These are phyloP conservation scores for Amesomyces nigricolor DNA, from an alignment of 2,329 filamentous ascomycete genomes.

Conservation along the genomic window DNA sequence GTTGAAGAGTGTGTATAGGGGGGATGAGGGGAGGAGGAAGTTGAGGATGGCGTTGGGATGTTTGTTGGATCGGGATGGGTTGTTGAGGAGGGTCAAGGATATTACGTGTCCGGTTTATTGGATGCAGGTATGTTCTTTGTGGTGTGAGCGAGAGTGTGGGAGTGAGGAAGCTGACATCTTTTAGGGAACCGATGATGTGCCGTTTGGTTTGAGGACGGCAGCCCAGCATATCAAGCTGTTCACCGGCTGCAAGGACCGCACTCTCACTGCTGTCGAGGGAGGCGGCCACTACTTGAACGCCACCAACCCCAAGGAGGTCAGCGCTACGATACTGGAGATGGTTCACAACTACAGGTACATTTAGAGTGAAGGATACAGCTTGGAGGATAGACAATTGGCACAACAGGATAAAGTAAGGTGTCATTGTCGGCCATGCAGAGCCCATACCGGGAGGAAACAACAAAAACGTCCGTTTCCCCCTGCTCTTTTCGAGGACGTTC, in stretches of 20 bases:
- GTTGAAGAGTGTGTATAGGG: constrained; percentile 42
- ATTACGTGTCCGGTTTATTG: constrained; percentile 48
- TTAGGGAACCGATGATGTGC: constrained; percentile 42
- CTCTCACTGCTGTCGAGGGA: constrained; percentile 38
- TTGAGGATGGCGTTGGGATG: constrained; percentile 41
- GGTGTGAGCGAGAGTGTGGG: background rate
- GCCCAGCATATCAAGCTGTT: constrained; percentile 48
- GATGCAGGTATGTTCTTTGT: constrained; percentile 40
- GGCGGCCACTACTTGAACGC: constrained; percentile 47
- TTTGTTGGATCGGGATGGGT: constrained; percentile 43
- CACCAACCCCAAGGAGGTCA: constrained; percentile 42
- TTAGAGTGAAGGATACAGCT: background rate
- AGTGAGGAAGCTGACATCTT: constrained; percentile 12
- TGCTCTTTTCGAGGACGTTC: too few relatives aligned
- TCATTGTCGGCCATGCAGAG: too few relatives aligned
- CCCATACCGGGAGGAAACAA: too few relatives aligned
- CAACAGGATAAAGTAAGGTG: too few relatives aligned
- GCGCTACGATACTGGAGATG: constrained; percentile 41
- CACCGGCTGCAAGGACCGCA: constrained; percentile 40
- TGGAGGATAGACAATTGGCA: too few relatives aligned
- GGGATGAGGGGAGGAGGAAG: constrained; percentile 46
- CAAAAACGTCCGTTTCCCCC: too few relatives aligned
- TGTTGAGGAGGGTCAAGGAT: constrained; percentile 41
- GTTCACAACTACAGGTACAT: constrained; percentile 31
- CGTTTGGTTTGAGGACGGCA: constrained; percentile 38